Percentiles rank a stretch among this genome's conserved stretches.
Conservation (phyloP, 495 filamentous ascomycete species). For the Podospora fimiseda region DNA sequence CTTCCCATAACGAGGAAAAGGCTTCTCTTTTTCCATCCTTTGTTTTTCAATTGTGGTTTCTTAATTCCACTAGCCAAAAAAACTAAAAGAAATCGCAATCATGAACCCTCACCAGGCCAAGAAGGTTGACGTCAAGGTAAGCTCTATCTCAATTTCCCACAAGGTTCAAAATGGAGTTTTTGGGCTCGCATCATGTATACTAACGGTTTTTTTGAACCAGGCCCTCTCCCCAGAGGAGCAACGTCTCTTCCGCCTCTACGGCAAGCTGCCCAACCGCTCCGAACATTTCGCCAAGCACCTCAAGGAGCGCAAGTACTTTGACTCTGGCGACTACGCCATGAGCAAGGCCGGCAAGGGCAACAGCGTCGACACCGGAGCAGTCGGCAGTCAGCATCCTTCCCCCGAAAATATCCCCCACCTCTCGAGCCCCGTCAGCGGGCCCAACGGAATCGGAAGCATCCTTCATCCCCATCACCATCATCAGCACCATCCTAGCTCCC, state of each 20-base stretch:
- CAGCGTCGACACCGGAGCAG: slow-evolving; percentile 84
- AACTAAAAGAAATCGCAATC: slow-evolving; percentile 21
- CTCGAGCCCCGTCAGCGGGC: slow-evolving; percentile 53
- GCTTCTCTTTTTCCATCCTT: not conserved
- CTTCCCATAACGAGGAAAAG: too few relatives aligned
- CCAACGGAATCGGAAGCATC: slow-evolving; percentile 39
- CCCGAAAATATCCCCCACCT: slow-evolving; percentile 96
- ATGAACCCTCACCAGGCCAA: slow-evolving; percentile 98
- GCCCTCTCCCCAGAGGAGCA: slow-evolving; percentile 87
- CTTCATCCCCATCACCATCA: slow-evolving; percentile 35
- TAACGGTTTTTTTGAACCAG: slow-evolving; percentile 42
- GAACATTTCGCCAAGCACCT: slow-evolving; percentile 97
- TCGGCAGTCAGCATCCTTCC: slow-evolving; percentile 88
- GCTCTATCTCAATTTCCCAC: slow-evolving; percentile 29
- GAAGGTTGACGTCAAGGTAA: slow-evolving; percentile 90
- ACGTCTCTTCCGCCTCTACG: slow-evolving; percentile 90
- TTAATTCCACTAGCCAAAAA: too few relatives aligned
- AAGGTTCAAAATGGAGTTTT: slow-evolving; percentile 1
- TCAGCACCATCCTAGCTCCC: slow-evolving; percentile 44
- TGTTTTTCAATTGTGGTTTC: too few relatives aligned
- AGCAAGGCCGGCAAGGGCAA: slow-evolving; percentile 97
- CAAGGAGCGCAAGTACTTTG: slow-evolving; percentile 98
- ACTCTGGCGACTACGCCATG: slow-evolving; percentile 95
- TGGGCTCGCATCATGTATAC: slow-evolving; percentile 2
- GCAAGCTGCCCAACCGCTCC: slow-evolving; percentile 91